These are phyloP conservation scores for Coniochaeta sp. DNA, from an alignment of 2,329 filamentous ascomycete genomes.

Conservation along the genomic window DNA sequence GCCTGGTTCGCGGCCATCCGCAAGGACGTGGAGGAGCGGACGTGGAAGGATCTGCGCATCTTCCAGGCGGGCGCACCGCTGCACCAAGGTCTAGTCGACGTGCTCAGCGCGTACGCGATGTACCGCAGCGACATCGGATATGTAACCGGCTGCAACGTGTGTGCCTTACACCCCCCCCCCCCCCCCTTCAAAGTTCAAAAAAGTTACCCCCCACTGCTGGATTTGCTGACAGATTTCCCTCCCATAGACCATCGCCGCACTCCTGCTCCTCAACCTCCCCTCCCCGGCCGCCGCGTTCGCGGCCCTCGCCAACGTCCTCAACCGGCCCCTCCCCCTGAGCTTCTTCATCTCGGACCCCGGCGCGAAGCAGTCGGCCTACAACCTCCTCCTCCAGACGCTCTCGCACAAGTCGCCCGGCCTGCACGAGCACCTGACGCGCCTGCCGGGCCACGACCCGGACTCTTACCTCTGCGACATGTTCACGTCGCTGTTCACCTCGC, in stretches of 20 bases:
- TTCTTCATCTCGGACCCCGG: constrained; percentile 65
- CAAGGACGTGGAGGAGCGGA: constrained; percentile 53
- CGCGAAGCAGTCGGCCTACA: constrained; percentile 63
- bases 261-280: constrained; percentile 65
- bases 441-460: constrained; percentile 38
- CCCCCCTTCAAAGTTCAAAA: neutral
- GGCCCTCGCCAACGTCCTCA: constrained; percentile 68
- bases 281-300: constrained; percentile 59
- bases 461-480: constrained; percentile 55
- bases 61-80: constrained; percentile 62
- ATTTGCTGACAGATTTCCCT: too few species aligned
- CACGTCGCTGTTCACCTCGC: constrained; percentile 54
- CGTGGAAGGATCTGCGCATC: constrained; percentile 66
- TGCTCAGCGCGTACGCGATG: constrained; percentile 73
- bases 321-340: constrained; percentile 65
- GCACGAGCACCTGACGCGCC: constrained; percentile 53
- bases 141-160: constrained; percentile 64
- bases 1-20: constrained; percentile 58
- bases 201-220: too few species aligned
- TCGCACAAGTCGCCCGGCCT: constrained; percentile 56
- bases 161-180: neutral
- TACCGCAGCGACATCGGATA: constrained; percentile 79
- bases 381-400: constrained; percentile 60
- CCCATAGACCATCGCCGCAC: constrained; percentile 68
- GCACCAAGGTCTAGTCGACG: constrained; percentile 60